Percentiles rank a stretch among this genome's conserved stretches.
phyloP scores from a whole-genome alignment of 371 early-diverging fungal species.

The Circinella umbellata region DNA sequence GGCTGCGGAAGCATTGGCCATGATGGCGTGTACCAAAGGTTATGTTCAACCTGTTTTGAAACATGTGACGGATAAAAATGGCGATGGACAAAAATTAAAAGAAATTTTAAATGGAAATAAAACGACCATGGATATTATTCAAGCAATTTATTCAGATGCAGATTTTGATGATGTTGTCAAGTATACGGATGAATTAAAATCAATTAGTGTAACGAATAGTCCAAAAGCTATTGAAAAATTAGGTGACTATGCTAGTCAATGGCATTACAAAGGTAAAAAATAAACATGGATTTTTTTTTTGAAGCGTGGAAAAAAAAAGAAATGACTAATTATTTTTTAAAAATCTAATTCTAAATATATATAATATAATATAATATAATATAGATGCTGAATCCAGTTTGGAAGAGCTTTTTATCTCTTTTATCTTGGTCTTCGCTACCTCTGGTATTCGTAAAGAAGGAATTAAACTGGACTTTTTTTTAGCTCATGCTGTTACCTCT shows the following conservation, averaged over 20 bases:
- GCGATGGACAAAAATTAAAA: neutral
- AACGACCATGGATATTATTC: constrained; percentile 3
- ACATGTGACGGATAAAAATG: neutral
- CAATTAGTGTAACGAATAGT: neutral
- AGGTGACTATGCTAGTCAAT: constrained; percentile 30
- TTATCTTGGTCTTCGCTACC: constrained; percentile 26
- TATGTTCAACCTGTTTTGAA: neutral
- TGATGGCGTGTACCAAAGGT: neutral
- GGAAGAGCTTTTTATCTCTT: constrained; percentile 35
- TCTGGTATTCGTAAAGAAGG: constrained; percentile 34
- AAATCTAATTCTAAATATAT: neutral
- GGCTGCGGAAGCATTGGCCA: constrained; percentile 59
- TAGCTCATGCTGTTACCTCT: constrained; percentile 60
- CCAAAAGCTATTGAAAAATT: constrained; percentile 26
- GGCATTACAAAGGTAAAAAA: constrained; percentile 31
- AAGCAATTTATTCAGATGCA: neutral
- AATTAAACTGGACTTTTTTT: constrained; percentile 44
- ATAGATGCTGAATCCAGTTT: constrained; percentile 33
- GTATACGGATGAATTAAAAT: constrained; percentile 11
- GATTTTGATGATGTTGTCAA: constrained; percentile 16
- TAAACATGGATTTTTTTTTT: neutral
- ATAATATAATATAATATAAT: neutral
- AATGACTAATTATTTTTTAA: neutral
- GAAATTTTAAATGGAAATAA: neutral
- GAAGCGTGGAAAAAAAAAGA: neutral